Conservation (phyloP, 352 stramenopile genomes). For the Phytophthora pseudosyringae region DNA sequence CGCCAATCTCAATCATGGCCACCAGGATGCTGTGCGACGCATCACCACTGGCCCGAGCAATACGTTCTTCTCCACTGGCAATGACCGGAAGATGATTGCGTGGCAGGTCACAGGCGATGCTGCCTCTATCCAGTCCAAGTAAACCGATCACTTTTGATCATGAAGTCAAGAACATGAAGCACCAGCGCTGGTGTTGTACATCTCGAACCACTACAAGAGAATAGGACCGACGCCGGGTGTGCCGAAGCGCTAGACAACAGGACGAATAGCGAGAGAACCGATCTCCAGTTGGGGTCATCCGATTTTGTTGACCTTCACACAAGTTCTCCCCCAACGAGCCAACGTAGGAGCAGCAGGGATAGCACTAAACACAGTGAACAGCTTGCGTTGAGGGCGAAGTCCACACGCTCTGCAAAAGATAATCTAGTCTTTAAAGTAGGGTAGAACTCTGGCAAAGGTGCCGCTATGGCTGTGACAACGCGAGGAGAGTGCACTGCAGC, state of each 20-base stretch:
- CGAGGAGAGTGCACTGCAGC: neutral
- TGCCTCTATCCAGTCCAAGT: conserved; percentile 70
- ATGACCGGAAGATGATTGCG: conserved; percentile 84
- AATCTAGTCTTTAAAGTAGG: conserved; percentile 38
- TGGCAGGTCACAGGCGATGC: conserved; percentile 88
- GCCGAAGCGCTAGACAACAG: conserved; percentile 21
- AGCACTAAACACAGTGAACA: conserved; percentile 34
- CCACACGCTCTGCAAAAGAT: conserved; percentile 30
- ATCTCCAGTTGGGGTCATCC: conserved; percentile 1
- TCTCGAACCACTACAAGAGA: conserved; percentile 30
- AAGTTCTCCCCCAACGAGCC: conserved; percentile 21
- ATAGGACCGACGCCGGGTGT: conserved; percentile 17
- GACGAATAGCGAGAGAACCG: conserved; percentile 1
- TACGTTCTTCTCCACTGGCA: conserved; percentile 84
- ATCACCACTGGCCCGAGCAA: conserved; percentile 77
- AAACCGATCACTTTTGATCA: conserved; percentile 21
- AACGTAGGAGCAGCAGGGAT: conserved; percentile 28
- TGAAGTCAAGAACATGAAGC: conserved; percentile 15
- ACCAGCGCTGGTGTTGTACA: conserved; percentile 20
- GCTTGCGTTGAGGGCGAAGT: conserved; percentile 30
- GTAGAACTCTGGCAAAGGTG: conserved; percentile 8
- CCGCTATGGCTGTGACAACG: conserved; percentile 3
- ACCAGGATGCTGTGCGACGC: conserved; percentile 79
- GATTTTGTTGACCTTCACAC: conserved; percentile 4
- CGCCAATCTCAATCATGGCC: conserved; percentile 64